Evolutionary conservation across 305 asterid species (phyloP).

Genomic region (Petunia hybrid): DNA sequence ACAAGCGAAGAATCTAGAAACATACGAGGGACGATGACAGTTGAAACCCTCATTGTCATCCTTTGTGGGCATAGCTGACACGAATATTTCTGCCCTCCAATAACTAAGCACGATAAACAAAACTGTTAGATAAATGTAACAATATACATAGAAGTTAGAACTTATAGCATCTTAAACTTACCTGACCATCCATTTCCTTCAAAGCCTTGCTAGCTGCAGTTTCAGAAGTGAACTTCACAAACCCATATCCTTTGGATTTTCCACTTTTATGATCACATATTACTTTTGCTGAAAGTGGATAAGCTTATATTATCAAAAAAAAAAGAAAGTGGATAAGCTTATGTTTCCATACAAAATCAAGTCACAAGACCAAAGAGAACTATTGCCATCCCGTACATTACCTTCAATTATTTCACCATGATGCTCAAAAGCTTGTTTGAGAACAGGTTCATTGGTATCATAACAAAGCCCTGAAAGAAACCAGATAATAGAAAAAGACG

Average conservation of each 20-base stretch:
- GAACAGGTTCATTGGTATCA: conserved; percentile 63
- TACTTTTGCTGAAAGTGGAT: conserved; percentile 59
- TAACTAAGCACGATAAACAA: conserved; percentile 48
- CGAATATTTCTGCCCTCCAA: conserved; percentile 76
- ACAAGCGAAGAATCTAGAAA: background rate
- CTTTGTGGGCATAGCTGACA: conserved; percentile 52
- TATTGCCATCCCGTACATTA: conserved; percentile 6
- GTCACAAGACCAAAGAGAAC: background rate
- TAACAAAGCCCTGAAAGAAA: conserved; percentile 61
- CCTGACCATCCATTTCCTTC: conserved; percentile 75
- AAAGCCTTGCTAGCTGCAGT: conserved; percentile 66
- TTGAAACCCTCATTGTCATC: conserved; percentile 39
- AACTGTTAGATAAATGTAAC: background rate
- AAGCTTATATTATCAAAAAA: background rate
- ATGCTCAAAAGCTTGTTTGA: conserved; percentile 57
- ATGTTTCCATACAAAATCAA: background rate
- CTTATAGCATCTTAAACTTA: conserved; percentile 30
- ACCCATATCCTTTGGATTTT: conserved; percentile 82
- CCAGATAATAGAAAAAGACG: background rate
- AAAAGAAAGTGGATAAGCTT: conserved; percentile 13
- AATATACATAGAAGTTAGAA: background rate
- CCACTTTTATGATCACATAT: conserved; percentile 76
- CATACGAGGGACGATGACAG: conserved; percentile 5
- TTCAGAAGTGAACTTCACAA: conserved; percentile 61
- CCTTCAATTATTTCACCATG: conserved; percentile 64